Evolutionary conservation across 192 early-diverging fungal genomes (phyloP), one percentile per base, ranked within the genome.

Genomic region (Fimicolochytrium jonesii): DNA sequence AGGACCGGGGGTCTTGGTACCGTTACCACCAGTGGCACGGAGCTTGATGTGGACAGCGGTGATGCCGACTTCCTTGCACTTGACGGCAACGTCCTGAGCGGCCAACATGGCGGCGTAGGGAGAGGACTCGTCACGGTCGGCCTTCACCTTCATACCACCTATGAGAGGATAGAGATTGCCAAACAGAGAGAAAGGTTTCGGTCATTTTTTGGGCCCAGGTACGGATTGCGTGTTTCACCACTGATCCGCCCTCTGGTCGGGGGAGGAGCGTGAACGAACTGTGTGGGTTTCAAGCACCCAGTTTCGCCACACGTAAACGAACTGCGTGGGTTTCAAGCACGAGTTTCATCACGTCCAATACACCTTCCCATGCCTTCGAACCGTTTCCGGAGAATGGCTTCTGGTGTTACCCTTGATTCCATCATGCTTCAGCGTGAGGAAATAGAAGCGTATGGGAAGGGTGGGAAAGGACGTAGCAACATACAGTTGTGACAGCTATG

Each of bases 91-190:
- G 77, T 99, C 94, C 86, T 98, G 95, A 66, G 94, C 89, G 61
- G 97, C 97, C 82, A 99, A 87, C 97, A 99, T 98, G 69, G 97
- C 95, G 61, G 97, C 97, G 81, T 99, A 99, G 64, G 97, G 92
- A 66, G 97, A 97, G 51, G 95, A 92, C 80, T 99, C 97, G 78
- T 99, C 97, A 86, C 97, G 95, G 81, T 99, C 97, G 53, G 94
- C 91, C 90, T 99, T 99, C 75, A 99, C 97, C 87, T 94, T 98
- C 97, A 99, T 99, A 68, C 97, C 97, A 86, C 94, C 94, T 94
- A 32, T 35, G n/a, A 60, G 49, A 34, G 26, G 20, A 18, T 46
- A 35, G 33, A 51, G 64, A 64, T 30, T 44, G 59, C 44, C 56
- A 49, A 37, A 15, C n/a, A 59, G 37, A 43, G 26, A 13, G 32